Evolutionary conservation across 805 yeast species (phyloP).

Genomic region (Kuraishia hungarica): DNA sequence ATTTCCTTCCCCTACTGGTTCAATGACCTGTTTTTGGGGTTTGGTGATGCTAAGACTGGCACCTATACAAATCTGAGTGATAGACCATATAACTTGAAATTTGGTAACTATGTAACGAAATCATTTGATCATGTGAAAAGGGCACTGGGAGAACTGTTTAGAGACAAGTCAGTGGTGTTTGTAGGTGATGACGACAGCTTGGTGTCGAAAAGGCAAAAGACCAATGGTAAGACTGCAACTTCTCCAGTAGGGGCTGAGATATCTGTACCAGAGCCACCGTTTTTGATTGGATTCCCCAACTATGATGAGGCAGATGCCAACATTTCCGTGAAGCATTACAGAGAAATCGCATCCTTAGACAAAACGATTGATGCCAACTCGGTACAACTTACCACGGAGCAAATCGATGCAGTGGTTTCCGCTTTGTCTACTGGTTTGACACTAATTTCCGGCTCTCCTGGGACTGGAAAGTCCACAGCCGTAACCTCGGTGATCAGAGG

Average conservation of each 20-base stretch:
- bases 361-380: background rate
- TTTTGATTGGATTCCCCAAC: background rate
- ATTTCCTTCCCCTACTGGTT: background rate
- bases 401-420: slow-evolving; percentile 17
- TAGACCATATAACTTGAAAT: background rate
- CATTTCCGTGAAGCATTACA: background rate
- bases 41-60: background rate
- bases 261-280: too few species aligned
- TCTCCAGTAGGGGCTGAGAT: too few species aligned
- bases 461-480: slow-evolving; percentile 24
- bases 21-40: slow-evolving; percentile 2
- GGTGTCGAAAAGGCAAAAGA: background rate
- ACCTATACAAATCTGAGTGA: background rate
- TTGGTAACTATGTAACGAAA: background rate
- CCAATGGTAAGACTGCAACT: background rate
- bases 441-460: slow-evolving; percentile 12
- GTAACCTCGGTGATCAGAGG: slow-evolving; percentile 15
- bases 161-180: background rate
- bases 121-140: background rate
- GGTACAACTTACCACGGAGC: slow-evolving; percentile 3
- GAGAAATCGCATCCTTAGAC: background rate
- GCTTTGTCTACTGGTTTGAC: slow-evolving; percentile 13
- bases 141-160: background rate
- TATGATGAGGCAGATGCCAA: background rate
- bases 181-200: background rate